Evolutionary conservation across 768 basidiomycete species (phyloP).

Genomic region (Lentinula lateritia): DNA sequence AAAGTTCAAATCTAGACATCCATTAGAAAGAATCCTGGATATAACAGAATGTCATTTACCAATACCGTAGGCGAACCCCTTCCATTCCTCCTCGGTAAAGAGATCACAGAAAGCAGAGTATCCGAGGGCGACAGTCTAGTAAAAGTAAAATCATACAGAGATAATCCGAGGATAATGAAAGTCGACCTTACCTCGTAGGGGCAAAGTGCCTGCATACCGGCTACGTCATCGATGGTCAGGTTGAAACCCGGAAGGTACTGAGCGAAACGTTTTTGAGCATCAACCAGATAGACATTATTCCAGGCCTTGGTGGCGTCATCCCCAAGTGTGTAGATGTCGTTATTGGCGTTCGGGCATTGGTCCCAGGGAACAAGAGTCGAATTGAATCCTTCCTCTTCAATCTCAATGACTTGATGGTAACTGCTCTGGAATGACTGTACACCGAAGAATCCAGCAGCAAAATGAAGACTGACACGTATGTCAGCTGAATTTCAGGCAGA

Average conservation of each 20-base stretch:
- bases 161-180: background rate
- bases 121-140: constrained; percentile 70
- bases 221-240: constrained; percentile 46
- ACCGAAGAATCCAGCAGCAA: constrained; percentile 58
- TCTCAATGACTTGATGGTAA: constrained; percentile 56
- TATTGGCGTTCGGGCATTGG: constrained; percentile 53
- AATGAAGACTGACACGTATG: constrained; percentile 28
- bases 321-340: constrained; percentile 38
- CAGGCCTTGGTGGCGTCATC: constrained; percentile 44
- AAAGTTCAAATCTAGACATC: constrained; percentile 39
- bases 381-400: constrained; percentile 54
- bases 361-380: constrained; percentile 68
- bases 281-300: constrained; percentile 53
- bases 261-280: constrained; percentile 49
- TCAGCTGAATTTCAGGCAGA: background rate
- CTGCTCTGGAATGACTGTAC: constrained; percentile 41
- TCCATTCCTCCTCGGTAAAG: constrained; percentile 80
- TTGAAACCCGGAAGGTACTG: constrained; percentile 43
- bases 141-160: background rate
- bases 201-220: constrained; percentile 62
- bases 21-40: background rate
- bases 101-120: constrained; percentile 73
- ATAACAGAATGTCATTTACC: constrained; percentile 13
- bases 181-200: constrained; percentile 55
- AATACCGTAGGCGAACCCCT: constrained; percentile 62